Evolutionary conservation across 2,329 filamentous ascomycete species (phyloP), one percentile per base, ranked within the genome.

Genomic region (Ophiobolus disseminans): DNA sequence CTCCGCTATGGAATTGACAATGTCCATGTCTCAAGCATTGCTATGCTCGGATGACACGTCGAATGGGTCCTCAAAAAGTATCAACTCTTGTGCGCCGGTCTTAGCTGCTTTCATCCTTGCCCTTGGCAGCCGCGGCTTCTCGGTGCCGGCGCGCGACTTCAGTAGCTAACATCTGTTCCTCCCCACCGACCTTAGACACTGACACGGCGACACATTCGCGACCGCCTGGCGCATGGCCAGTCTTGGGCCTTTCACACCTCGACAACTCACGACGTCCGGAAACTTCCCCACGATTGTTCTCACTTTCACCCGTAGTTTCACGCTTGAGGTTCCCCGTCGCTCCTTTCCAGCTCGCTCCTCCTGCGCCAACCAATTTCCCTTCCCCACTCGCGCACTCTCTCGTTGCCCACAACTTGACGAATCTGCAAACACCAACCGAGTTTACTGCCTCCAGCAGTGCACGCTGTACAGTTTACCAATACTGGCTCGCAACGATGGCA

Each of bases 101-200:
- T 26, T 41, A n/a, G 17, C 19, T 41, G 28, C 39, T 28, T 22
- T 22, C 13, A 10, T 10, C 14, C 6, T 13, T 20, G 26, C 21
- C 16, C 41, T 44, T 36, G 41, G 41, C 41, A 37, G 8, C 16
- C 21, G 32, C 23, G 17, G n/a, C 39, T 44, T 37, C 22, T 37
- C 32, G 23, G 13, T 26, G 14, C 16, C 10, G 10, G 11, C 9
- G 23, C 41, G 39, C 39, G 39, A 40, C 25, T 23, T 32, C 28
- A 20, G 34, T 6, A 32, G n/a, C n/a, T n/a, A n/a, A n/a, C 30
- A 32, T 32, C 30, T 32, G 9, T 14, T 14, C 13, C 26, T 23
- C 25, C 25, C 21, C 28, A 30, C 22, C 8, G 11, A 26, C 23
- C 23, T 44, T 21, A 32, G n/a, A 10, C 32, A 21, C 25, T 3